phyloP scores from a whole-genome alignment of 345 rosid genomes.

The Litchi chinensis region DNA sequence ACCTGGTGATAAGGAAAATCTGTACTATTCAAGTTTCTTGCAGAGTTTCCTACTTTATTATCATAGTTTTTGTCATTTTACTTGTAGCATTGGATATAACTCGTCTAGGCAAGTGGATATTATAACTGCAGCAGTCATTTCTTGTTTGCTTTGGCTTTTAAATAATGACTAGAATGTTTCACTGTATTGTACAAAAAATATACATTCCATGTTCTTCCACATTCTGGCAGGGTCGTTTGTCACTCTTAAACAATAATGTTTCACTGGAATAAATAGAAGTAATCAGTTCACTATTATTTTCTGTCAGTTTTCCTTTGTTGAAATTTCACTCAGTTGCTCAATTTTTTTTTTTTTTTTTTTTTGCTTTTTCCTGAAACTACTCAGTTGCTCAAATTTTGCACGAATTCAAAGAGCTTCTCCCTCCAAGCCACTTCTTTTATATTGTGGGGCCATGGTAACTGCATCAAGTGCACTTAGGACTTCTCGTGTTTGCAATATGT shows the following conservation, averaged over 20 bases:
- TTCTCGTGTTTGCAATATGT: not conserved
- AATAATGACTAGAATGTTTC: conserved; percentile 8
- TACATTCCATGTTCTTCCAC: not conserved
- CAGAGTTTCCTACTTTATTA: conserved; percentile 12
- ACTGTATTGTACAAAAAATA: conserved; percentile 9
- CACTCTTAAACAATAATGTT: not conserved
- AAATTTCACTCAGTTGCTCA: not conserved
- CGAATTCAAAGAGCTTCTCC: not conserved
- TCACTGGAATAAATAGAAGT: not conserved
- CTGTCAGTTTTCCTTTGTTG: not conserved
- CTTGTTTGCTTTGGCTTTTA: conserved; percentile 15
- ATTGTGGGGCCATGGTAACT: not conserved
- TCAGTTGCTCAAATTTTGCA: not conserved
- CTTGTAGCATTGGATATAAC: conserved; percentile 14
- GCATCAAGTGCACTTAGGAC: not conserved
- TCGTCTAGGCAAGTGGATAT: conserved; percentile 7
- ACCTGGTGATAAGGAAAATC: not conserved
- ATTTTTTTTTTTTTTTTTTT: not conserved
- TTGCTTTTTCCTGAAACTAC: not conserved
- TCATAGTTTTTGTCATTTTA: conserved; percentile 6
- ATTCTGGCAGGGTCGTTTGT: not conserved
- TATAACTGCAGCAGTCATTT: not conserved
- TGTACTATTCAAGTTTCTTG: conserved; percentile 1
- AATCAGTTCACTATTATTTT: not conserved
- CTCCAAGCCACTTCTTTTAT: not conserved